phyloP scores from a whole-genome alignment of 306 rosid species.

The Dalbergia oliveri region DNA sequence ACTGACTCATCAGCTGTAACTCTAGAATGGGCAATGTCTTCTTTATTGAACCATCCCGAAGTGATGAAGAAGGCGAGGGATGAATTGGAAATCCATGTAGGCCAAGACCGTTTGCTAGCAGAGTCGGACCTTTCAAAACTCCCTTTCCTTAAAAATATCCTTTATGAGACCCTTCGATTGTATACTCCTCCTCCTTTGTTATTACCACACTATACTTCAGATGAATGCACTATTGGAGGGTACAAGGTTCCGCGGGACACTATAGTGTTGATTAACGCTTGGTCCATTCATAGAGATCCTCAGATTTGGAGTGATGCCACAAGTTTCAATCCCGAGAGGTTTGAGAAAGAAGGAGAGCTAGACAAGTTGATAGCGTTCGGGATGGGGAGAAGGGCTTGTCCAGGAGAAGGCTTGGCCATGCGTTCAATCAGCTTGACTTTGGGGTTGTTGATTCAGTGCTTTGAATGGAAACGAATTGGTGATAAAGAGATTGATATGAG shows the following conservation, averaged over 20 bases:
- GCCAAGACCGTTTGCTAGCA: slow-evolving; percentile 49
- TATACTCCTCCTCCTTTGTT: slow-evolving; percentile 54
- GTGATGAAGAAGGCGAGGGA: slow-evolving; percentile 48
- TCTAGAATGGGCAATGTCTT: slow-evolving; percentile 51
- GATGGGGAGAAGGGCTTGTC: slow-evolving; percentile 45
- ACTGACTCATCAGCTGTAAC: slow-evolving; percentile 59
- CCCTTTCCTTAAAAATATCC: slow-evolving; percentile 51
- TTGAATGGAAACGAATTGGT: slow-evolving; percentile 35
- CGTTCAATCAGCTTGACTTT: slow-evolving; percentile 14
- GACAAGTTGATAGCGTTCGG: slow-evolving; percentile 43
- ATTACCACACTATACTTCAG: slow-evolving; percentile 54
- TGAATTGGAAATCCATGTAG: slow-evolving; percentile 51
- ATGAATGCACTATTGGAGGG: slow-evolving; percentile 53
- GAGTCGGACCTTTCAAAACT: slow-evolving; percentile 57
- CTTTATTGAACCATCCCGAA: slow-evolving; percentile 49
- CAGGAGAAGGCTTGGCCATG: slow-evolving; percentile 26
- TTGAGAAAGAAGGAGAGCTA: slow-evolving; percentile 40
- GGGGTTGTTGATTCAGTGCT: slow-evolving; percentile 42
- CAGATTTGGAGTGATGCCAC: slow-evolving; percentile 49
- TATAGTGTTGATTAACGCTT: slow-evolving; percentile 56
- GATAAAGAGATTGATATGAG: slow-evolving; percentile 27
- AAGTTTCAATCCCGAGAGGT: slow-evolving; percentile 50
- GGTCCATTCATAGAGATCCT: slow-evolving; percentile 71
- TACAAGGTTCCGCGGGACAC: slow-evolving; percentile 56
- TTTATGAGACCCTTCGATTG: slow-evolving; percentile 59